phyloP scores from a whole-genome alignment of 306 rosid genomes.

The Hippophae rhamnoides region DNA sequence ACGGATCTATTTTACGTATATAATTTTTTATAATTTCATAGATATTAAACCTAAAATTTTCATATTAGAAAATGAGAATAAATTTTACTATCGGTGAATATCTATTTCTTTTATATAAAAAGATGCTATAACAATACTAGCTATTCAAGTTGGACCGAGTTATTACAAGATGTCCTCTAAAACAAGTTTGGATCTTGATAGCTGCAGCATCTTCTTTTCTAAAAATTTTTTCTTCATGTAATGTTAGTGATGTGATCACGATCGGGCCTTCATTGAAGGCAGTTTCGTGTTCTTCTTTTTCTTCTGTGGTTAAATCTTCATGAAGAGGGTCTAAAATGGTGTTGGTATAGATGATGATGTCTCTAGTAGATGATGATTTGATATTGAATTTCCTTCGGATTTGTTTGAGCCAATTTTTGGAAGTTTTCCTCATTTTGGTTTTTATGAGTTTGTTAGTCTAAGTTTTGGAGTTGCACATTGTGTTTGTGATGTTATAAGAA shows the following conservation, averaged over 20 bases:
- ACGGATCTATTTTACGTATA: too few relatives aligned
- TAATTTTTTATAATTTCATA: too few relatives aligned
- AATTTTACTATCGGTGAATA: accelerated
- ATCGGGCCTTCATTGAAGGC: conserved; percentile 9
- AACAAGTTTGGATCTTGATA: conserved; percentile 63
- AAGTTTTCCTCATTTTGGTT: conserved; percentile 27
- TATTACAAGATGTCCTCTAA: conserved; percentile 82
- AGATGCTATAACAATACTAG: not conserved
- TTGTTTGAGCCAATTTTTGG: conserved; percentile 40
- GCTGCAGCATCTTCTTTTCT: conserved; percentile 43
- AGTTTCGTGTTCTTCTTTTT: conserved; percentile 17
- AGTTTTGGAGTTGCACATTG: not conserved
- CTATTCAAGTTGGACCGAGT: not conserved
- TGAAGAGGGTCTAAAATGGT: conserved; percentile 11
- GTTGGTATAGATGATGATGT: conserved; percentile 24
- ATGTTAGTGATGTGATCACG: not conserved
- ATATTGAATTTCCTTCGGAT: conserved; percentile 29
- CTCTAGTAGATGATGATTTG: conserved; percentile 22
- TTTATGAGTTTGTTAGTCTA: not conserved
- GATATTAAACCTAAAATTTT: too few relatives aligned
- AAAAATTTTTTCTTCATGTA: not conserved
- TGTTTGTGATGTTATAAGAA: not conserved
- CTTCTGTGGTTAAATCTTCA: conserved; percentile 13
- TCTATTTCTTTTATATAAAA: too few relatives aligned
- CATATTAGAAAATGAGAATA: too few relatives aligned